Conservation (phyloP, 2,329 filamentous ascomycete genomes). For the Beauveria brongniartii region DNA sequence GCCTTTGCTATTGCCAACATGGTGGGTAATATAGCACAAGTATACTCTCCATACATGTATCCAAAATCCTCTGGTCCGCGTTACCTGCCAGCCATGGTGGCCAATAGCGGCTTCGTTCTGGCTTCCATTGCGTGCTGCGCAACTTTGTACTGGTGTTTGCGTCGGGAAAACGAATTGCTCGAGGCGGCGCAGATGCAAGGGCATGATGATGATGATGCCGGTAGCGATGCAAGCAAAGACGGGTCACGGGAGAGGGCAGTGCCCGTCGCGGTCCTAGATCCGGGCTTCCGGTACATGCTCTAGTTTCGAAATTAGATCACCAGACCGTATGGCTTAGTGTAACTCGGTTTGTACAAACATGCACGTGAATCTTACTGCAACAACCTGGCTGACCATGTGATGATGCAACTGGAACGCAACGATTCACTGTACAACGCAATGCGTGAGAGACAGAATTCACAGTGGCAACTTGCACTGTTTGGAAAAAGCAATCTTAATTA, state of each 20-base stretch:
- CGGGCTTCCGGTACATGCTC: slow-evolving; percentile 3
- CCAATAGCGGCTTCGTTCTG: slow-evolving; percentile 57
- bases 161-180: slow-evolving; percentile 53
- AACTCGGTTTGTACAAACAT: background rate
- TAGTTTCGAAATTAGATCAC: background rate
- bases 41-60: slow-evolving; percentile 42
- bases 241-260: background rate
- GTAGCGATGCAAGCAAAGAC: background rate
- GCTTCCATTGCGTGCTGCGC: slow-evolving; percentile 42
- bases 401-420: background rate
- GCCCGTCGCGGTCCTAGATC: background rate
- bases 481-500: no score
- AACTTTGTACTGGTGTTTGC: slow-evolving; percentile 41
- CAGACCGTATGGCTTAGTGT: background rate
- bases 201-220: background rate
- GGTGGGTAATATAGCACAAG: slow-evolving; percentile 51
- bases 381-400: background rate
- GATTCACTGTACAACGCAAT: background rate
- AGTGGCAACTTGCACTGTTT: background rate
- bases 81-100: slow-evolving; percentile 45
- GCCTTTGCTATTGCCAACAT: slow-evolving; percentile 60
- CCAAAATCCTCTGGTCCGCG: slow-evolving; percentile 31
- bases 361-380: background rate
- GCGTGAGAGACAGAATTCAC: background rate
- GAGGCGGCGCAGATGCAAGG: slow-evolving; percentile 28